Conservation (phyloP, 208 protist genomes). For the Balamuthia mandrillaris region DNA sequence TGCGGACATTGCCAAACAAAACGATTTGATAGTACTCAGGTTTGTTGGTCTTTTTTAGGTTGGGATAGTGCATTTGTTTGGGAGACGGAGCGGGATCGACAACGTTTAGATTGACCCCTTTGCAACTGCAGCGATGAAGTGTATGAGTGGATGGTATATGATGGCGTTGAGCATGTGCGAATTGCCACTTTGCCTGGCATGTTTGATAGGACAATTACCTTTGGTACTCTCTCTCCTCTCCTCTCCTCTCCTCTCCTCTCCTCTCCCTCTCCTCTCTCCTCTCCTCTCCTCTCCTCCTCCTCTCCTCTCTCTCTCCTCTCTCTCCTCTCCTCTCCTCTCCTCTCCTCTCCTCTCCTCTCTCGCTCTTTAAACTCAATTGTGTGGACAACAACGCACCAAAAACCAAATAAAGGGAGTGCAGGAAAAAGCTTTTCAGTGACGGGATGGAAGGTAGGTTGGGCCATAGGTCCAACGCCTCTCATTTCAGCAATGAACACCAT, state of each 20-base stretch:
- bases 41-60: too few species aligned
- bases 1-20: slow-evolving; percentile 71
- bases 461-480: slow-evolving; percentile 59
- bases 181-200: slow-evolving; percentile 68
- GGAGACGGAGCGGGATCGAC: too few species aligned
- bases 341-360: neutral
- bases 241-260: neutral
- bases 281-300: neutral
- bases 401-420: slow-evolving; percentile 42
- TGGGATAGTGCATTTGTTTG: too few species aligned
- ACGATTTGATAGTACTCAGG: slow-evolving; percentile 50
- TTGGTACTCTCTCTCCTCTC: slow-evolving; percentile 62
- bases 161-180: slow-evolving; percentile 40
- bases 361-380: neutral
- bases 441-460: slow-evolving; percentile 87
- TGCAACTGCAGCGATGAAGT: slow-evolving; percentile 63
- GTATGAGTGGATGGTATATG: slow-evolving; percentile 84
- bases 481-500: slow-evolving; percentile 41
- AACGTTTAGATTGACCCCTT: too few species aligned
- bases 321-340: neutral
- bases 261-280: neutral
- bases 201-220: slow-evolving; percentile 83
- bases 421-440: slow-evolving; percentile 89
- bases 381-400: neutral
- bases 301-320: neutral